These are phyloP conservation scores for Arabis hirsuta DNA, from an alignment of 345 rosid species.

Conservation along the genomic window DNA sequence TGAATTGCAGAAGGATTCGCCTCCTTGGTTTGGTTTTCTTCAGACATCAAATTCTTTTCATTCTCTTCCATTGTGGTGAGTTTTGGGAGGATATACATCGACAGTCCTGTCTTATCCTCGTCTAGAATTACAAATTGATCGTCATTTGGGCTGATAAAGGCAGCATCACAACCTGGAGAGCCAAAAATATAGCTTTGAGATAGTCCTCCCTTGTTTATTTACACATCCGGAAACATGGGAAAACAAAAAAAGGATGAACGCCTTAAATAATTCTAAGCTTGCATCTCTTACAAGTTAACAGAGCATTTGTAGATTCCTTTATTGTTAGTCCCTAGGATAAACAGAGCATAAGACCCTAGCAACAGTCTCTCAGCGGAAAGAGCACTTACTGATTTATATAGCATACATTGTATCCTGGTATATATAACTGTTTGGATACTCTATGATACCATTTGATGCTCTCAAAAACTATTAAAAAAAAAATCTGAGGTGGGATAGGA, in stretches of 20 bases:
- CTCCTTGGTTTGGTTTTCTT: constrained; percentile 63
- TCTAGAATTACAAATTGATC: constrained; percentile 93
- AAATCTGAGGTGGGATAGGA: neutral
- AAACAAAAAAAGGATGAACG: constrained; percentile 21
- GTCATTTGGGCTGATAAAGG: constrained; percentile 84
- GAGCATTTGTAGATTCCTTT: constrained; percentile 2
- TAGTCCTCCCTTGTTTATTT: constrained; percentile 2
- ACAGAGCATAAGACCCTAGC: constrained; percentile 23
- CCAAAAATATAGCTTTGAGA: constrained; percentile 12
- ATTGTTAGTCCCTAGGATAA: constrained; percentile 22
- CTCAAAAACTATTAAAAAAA: neutral
- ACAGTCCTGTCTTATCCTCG: constrained; percentile 86
- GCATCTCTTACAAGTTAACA: constrained; percentile 21
- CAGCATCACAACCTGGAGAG: constrained; percentile 82
- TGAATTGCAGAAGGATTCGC: constrained; percentile 62
- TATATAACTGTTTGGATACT: constrained; percentile 12
- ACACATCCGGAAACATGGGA: constrained; percentile 1
- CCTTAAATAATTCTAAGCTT: constrained; percentile 19
- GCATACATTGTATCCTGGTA: constrained; percentile 18
- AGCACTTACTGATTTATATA: constrained; percentile 32
- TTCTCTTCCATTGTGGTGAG: constrained; percentile 59
- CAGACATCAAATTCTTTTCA: constrained; percentile 62
- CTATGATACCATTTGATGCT: constrained; percentile 13
- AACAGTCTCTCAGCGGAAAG: constrained; percentile 17
- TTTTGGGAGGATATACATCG: constrained; percentile 76